Conservation (phyloP, 257 asterid genomes). For the Scutellaria barbata region DNA sequence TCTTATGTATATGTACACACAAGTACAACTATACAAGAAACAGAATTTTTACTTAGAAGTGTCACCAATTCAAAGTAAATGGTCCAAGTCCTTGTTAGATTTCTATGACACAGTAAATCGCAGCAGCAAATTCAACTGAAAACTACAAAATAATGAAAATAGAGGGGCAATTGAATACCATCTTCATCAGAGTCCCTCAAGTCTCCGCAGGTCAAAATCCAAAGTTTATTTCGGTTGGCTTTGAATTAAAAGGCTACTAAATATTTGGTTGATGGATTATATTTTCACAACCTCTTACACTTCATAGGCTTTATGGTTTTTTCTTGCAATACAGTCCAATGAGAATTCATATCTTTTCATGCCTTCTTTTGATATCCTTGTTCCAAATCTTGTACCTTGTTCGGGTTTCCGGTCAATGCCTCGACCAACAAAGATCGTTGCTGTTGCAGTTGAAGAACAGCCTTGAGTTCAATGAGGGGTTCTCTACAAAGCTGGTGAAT, state of each 20-base stretch:
- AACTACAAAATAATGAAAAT: constrained; percentile 17
- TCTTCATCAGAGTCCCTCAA: constrained; percentile 17
- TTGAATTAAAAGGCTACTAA: neutral
- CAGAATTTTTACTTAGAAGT: no score
- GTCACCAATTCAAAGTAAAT: constrained; percentile 26
- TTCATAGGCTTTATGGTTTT: neutral
- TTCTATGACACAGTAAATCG: neutral
- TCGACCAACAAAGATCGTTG: constrained; percentile 44
- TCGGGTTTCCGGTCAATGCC: constrained; percentile 49
- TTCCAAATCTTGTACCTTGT: constrained; percentile 25
- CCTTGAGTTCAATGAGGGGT: constrained; percentile 21
- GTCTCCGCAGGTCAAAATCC: constrained; percentile 23
- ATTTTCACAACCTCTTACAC: constrained; percentile 23
- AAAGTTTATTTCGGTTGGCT: neutral
- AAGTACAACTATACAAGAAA: no score
- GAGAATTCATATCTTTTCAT: constrained; percentile 52
- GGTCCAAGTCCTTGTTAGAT: constrained; percentile 17
- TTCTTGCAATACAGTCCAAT: constrained; percentile 44
- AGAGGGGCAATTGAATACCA: constrained; percentile 22
- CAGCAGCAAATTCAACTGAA: constrained; percentile 38
- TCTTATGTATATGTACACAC: neutral
- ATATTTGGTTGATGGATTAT: constrained; percentile 41
- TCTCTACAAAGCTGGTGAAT: constrained; percentile 44
- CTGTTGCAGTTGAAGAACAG: constrained; percentile 49
- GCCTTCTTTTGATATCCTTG: constrained; percentile 46